Evolutionary conservation across 2,329 filamentous ascomycete genomes (phyloP).

Genomic region (Herpomyces periplanetae): DNA sequence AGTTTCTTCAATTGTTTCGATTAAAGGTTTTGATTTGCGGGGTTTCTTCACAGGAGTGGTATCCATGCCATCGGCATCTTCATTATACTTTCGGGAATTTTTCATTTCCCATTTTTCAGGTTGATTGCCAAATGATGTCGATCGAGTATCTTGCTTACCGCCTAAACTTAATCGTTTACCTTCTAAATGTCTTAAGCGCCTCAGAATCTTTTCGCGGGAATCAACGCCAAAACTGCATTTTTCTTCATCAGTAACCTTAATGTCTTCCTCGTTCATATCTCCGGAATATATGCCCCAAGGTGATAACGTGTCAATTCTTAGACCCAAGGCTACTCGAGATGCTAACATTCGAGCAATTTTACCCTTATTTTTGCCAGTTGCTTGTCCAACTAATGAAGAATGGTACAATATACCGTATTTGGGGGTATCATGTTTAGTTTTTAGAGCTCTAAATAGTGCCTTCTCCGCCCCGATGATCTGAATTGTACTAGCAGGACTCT

Average conservation of each 20-base stretch:
- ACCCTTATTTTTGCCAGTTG: conserved; percentile 90
- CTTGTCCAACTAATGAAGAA: conserved; percentile 72
- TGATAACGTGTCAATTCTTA: conserved; percentile 59
- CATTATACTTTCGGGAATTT: conserved; percentile 73
- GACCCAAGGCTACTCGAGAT: conserved; percentile 61
- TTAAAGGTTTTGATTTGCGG: too few relatives aligned
- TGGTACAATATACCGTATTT: conserved; percentile 92
- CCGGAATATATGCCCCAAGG: conserved; percentile 31
- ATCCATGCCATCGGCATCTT: conserved; percentile 58
- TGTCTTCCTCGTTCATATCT: conserved; percentile 15
- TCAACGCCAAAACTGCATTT: conserved; percentile 38
- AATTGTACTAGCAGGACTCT: conserved; percentile 72
- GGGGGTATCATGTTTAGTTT: conserved; percentile 95
- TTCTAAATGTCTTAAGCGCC: conserved; percentile 35
- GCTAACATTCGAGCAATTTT: conserved; percentile 93
- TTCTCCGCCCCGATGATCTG: conserved; percentile 97
- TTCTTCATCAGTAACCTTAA: conserved; percentile 42
- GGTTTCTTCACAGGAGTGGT: too few relatives aligned
- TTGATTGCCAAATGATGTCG: too few relatives aligned
- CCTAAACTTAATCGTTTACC: conserved; percentile 52
- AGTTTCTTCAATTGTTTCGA: too few relatives aligned
- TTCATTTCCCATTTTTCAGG: conserved; percentile 62
- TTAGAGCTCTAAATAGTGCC: conserved; percentile 82
- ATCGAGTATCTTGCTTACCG: conserved; percentile 18
- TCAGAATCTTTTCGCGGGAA: conserved; percentile 30